These are phyloP conservation scores for Diophrys sp. DNA, from an alignment of 73 alveolate species.

Conservation along the genomic window DNA sequence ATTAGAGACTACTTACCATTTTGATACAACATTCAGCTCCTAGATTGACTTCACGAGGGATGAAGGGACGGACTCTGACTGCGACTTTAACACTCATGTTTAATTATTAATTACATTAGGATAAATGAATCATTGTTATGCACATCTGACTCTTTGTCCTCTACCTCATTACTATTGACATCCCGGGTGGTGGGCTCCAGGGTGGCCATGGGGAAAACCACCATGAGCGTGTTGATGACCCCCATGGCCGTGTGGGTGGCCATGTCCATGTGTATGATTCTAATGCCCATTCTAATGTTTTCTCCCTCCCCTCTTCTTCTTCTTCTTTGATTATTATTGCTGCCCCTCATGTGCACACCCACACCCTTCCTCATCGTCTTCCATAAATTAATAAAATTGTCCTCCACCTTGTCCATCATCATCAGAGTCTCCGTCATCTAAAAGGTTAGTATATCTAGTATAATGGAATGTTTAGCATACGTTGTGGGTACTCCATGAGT, in stretches of 20 bases:
- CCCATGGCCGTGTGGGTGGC: too few relatives aligned
- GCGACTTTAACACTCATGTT: conserved; percentile 95
- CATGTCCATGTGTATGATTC: too few relatives aligned
- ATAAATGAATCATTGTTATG: conserved; percentile 21
- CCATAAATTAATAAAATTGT: too few relatives aligned
- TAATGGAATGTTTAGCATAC: neutral
- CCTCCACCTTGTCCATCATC: conserved; percentile 3
- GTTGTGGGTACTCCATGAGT: neutral
- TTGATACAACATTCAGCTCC: conserved; percentile 72
- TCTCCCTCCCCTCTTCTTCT: too few relatives aligned
- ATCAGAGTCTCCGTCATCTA: conserved; percentile 16
- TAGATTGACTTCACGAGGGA: conserved; percentile 82
- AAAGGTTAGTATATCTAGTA: neutral
- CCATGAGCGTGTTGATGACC: too few relatives aligned
- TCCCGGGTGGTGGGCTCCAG: too few relatives aligned
- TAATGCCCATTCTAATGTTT: too few relatives aligned
- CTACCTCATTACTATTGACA: too few relatives aligned
- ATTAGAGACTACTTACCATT: conserved; percentile 52
- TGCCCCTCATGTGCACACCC: too few relatives aligned
- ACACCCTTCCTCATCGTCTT: conserved; percentile 47
- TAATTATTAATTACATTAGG: neutral
- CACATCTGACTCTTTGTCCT: conserved; percentile 49
- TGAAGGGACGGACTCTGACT: conserved; percentile 98
- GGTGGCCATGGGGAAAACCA: too few relatives aligned
- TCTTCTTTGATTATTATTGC: too few relatives aligned